Base-by-base conservation (phyloP, 2,329 filamentous ascomycete genomes). In the Fusarium mangiferae region DNA sequence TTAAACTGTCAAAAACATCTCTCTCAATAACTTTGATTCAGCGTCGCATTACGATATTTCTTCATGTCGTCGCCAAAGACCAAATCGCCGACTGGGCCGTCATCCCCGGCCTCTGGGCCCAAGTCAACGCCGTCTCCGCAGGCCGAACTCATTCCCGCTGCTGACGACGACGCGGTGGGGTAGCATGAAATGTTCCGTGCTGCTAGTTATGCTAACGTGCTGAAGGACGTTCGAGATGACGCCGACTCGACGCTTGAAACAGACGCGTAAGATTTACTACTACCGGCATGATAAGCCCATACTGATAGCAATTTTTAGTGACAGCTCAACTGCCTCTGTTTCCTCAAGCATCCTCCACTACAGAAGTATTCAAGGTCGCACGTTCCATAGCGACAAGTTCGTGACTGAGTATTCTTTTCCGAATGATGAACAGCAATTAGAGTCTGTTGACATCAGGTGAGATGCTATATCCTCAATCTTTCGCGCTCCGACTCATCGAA, bases 351-450 rank as follows among this genome's bases (percentile, higher is more conserved):
- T 72, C 12, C 68, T 72, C 0, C 56, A 72, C 5, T 72, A 72
- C 14, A 57, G 68, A 13, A 57, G 68, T 1, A 67, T 70, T 26
- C 68, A 72, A 7, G 69, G 68, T 1, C 69, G 69, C 4, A 72
- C 68, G 17, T 72, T 68, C 3, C 69, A 72, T 9, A 72, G 69
- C 17, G 69, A 72, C 5, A 72, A 68, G 15, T 72, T 72, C n/a
- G 48, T 60, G 4, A 49, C 64, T 13, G 62, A 56, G 12, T 72
- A 72, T 26, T 63, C 67, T 0, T 44, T 72, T 8, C 69, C 69
- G 7, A 72, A 72, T 13, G 69, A 72, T 45, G 69, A 72, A 12
- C 69, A 67, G n/a, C 57, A 72, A 28, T 8, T 72, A 1, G 69
- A 72, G 22, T 72, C 69, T 48, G 38, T 72, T 17, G 69, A 72